Evolutionary conservation across 1,284 basidiomycete species (phyloP).

Genomic region (Naganishia sp.): DNA sequence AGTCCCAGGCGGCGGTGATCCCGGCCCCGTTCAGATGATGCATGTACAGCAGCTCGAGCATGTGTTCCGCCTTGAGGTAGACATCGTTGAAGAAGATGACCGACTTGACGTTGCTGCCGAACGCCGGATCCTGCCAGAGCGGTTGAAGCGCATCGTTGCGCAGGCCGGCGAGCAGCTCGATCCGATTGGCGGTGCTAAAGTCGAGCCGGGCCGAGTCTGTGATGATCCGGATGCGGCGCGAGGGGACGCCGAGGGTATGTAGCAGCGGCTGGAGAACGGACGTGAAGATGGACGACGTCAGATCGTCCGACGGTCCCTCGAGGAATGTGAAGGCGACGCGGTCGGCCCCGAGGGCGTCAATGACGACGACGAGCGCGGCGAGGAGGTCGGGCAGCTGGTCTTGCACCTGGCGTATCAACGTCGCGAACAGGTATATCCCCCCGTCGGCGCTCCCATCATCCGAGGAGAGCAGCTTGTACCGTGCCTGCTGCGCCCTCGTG

Average conservation of each 20-base stretch:
- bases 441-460: background rate
- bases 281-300: conserved; percentile 45
- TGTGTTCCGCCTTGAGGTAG: conserved; percentile 46
- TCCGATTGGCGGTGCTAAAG: conserved; percentile 48
- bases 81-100: conserved; percentile 55
- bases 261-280: conserved; percentile 46
- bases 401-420: conserved; percentile 47
- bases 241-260: conserved; percentile 42
- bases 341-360: conserved; percentile 45
- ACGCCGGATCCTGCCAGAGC: conserved; percentile 43
- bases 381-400: conserved; percentile 51
- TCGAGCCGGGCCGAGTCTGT: conserved; percentile 46
- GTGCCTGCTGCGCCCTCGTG: conserved; percentile 40
- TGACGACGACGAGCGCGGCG: conserved; percentile 46
- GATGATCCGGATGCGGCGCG: conserved; percentile 38
- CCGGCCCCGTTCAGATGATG: conserved; percentile 44
- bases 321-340: conserved; percentile 47
- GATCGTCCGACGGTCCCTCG: conserved; percentile 52
- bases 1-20: conserved; percentile 53
- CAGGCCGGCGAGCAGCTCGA: conserved; percentile 49
- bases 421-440: conserved; percentile 45
- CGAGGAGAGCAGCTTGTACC: conserved; percentile 43
- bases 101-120: conserved; percentile 35
- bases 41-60: conserved; percentile 51
- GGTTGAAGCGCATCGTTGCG: conserved; percentile 50